A percentile compares a stretch with the other conserved stretches of the same genome.
Conservation (phyloP, 2,329 filamentous ascomycete genomes). For the Blastomyces gilchristii region DNA sequence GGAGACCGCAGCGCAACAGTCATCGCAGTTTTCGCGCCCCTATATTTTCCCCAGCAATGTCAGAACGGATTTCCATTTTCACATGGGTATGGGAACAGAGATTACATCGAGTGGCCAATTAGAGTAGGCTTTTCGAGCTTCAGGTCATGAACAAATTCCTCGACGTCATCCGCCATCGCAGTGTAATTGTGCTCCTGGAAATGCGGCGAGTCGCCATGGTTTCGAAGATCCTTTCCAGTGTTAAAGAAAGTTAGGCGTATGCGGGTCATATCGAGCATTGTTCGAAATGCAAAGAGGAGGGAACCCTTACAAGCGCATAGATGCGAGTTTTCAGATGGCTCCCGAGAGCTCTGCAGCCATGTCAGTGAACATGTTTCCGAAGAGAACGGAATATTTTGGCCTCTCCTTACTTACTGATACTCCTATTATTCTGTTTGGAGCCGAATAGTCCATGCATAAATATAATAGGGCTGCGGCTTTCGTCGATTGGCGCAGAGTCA, state of each 20-base stretch:
- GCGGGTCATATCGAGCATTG: not conserved
- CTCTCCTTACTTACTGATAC: constrained; percentile 70
- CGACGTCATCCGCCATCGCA: constrained; percentile 71
- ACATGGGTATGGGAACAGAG: not conserved
- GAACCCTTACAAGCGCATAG: constrained; percentile 57
- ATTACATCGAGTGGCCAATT: constrained; percentile 80
- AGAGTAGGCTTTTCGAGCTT: constrained; percentile 53
- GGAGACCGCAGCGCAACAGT: constrained; percentile 61
- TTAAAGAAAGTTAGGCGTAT: not conserved
- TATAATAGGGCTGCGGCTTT: constrained; percentile 55
- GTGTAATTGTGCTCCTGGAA: constrained; percentile 60
- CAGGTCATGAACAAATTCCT: constrained; percentile 60
- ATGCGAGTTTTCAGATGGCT: constrained; percentile 64
- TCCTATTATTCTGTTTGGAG: constrained; percentile 80
- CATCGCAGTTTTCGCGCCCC: constrained; percentile 86
- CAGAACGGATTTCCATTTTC: not conserved
- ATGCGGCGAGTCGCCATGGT: constrained; percentile 84
- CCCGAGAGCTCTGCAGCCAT: constrained; percentile 53
- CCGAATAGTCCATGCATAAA: constrained; percentile 88
- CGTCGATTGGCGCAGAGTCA: not conserved
- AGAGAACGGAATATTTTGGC: not conserved
- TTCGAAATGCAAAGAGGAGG: constrained; percentile 12
- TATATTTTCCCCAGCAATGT: constrained; percentile 21
- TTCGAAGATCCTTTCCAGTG: constrained; percentile 61
- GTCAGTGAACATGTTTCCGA: not conserved